A percentile compares a stretch with the other conserved stretches of the same genome.
These are phyloP conservation scores for Rhynchosporium secalis DNA, from an alignment of 2,329 filamentous ascomycete genomes.

Conservation along the genomic window DNA sequence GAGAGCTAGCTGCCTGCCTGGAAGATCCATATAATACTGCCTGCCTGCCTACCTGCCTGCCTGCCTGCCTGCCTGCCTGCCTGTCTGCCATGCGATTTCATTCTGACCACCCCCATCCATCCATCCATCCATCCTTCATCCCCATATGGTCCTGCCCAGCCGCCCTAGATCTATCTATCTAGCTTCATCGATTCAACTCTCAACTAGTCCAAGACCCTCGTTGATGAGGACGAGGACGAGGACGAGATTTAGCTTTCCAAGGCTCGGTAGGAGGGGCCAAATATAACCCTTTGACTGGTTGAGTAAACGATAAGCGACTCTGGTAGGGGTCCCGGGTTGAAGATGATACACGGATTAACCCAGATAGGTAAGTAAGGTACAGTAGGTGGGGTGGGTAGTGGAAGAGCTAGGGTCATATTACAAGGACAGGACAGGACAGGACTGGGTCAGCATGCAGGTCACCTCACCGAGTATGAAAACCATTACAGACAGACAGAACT, in stretches of 20 bases:
- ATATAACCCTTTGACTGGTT: neutral
- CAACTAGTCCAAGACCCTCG: neutral
- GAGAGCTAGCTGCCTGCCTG: neutral
- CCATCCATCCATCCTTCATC: neutral
- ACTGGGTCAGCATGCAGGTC: conserved; percentile 4
- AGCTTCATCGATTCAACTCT: too few species aligned
- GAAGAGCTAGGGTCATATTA: neutral
- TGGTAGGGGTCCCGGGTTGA: neutral
- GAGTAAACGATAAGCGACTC: conserved; percentile 13
- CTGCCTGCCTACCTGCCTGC: neutral
- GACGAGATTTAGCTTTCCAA: conserved; percentile 14
- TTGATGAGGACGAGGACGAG: neutral
- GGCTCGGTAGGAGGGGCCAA: conserved; percentile 1
- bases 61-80: neutral
- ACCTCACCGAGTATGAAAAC: conserved; percentile 12
- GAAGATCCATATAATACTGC: neutral
- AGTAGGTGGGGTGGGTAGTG: neutral
- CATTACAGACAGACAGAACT: too few species aligned
- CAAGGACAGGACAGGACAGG: conserved; percentile 5
- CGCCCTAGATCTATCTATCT: neutral
- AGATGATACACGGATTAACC: too few species aligned
- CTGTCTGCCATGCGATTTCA: neutral
- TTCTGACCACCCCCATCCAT: neutral
- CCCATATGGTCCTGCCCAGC: neutral
- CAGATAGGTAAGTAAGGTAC: neutral